Evolutionary conservation across 2,329 filamentous ascomycete genomes (phyloP).

Genomic region (Orbilia blumenaviensis): DNA sequence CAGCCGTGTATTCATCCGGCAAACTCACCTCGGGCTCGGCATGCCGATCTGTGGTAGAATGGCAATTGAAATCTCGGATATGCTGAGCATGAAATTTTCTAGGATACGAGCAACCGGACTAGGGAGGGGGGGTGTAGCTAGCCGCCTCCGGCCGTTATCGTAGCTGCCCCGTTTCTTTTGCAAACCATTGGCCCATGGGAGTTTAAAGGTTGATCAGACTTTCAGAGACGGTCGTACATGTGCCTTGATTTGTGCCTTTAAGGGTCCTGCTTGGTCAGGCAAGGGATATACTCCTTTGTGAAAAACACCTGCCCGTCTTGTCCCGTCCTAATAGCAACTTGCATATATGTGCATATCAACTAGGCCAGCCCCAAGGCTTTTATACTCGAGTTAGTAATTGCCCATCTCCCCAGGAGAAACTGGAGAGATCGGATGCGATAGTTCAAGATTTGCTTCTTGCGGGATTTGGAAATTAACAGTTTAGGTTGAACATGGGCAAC

Average conservation of each 20-base stretch:
- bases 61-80: conserved; percentile 45
- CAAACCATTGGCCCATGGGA: no score
- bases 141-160: not conserved
- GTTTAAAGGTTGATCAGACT: no score
- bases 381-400: no score
- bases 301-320: not conserved
- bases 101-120: not conserved
- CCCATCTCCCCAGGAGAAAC: no score
- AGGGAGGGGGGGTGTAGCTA: conserved; percentile 21
- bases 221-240: not conserved
- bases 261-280: conserved; percentile 37
- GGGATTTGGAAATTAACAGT: no score
- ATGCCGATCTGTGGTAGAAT: conserved; percentile 46
- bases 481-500: no score
- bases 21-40: conserved; percentile 7
- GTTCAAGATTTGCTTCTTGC: no score
- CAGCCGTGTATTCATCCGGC: conserved; percentile 29
- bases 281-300: not conserved
- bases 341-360: no score
- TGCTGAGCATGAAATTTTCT: not conserved
- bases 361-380: not conserved
- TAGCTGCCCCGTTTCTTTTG: not conserved
- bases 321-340: not conserved
- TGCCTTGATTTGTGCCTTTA: no score
- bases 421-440: no score